A percentile compares a stretch with the other conserved stretches of the same genome.
phyloP scores from a whole-genome alignment of 2,329 filamentous ascomycete genomes.

The Penicillium sp. region DNA sequence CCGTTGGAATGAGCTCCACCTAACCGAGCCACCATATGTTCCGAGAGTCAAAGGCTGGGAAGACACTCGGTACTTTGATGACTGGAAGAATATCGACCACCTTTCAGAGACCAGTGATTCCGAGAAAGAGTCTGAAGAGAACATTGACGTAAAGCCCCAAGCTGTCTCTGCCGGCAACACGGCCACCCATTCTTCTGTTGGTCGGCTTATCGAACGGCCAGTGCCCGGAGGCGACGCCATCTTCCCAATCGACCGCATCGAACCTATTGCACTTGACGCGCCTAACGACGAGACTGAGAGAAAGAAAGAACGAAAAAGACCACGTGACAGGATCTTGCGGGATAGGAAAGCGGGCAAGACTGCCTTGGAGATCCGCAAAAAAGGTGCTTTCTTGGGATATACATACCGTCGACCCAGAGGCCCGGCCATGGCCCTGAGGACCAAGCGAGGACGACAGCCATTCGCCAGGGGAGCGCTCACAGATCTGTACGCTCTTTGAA shows the following conservation, averaged over 20 bases:
- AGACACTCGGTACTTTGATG: constrained; percentile 86
- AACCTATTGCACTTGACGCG: not conserved
- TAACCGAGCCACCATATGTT: constrained; percentile 73
- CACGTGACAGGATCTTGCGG: constrained; percentile 81
- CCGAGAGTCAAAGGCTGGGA: constrained; percentile 68
- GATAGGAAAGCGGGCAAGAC: constrained; percentile 66
- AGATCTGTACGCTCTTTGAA: constrained; percentile 26
- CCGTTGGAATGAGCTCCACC: constrained; percentile 74
- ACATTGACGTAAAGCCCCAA: not conserved
- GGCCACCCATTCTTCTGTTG: not conserved
- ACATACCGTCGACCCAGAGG: constrained; percentile 65
- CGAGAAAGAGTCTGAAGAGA: constrained; percentile 8
- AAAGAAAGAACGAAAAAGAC: constrained; percentile 72
- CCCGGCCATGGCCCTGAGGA: constrained; percentile 36
- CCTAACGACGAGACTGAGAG: constrained; percentile 35
- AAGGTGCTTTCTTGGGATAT: constrained; percentile 85
- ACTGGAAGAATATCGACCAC: constrained; percentile 67
- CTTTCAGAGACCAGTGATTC: constrained; percentile 35
- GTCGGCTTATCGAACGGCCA: not conserved
- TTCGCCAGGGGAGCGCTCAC: constrained; percentile 25
- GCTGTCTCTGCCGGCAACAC: not conserved
- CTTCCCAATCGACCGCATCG: not conserved
- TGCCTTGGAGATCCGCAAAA: constrained; percentile 79
- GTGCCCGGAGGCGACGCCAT: not conserved
- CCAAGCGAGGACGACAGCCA: constrained; percentile 34